A percentile compares a stretch with the other conserved stretches of the same genome.
Conservation (phyloP, 192 early-diverging fungal genomes). For the Endogone sp. region DNA sequence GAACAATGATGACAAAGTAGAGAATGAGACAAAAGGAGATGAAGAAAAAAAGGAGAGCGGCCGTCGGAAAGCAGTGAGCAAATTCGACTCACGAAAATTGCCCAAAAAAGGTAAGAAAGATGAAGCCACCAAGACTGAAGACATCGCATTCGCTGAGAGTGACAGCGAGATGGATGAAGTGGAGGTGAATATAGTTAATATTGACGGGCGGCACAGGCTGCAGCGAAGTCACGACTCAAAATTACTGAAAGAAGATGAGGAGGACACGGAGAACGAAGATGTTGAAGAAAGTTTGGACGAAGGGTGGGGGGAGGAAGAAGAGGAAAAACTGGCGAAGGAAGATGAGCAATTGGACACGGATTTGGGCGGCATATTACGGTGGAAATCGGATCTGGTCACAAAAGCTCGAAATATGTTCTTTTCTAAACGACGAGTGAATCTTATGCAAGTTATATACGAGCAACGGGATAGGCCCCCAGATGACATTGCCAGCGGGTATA, state of each 20-base stretch:
- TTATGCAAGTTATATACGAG: slow-evolving; percentile 91
- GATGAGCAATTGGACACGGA: slow-evolving; percentile 29
- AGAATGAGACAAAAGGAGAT: slow-evolving; percentile 35
- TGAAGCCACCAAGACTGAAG: slow-evolving; percentile 16
- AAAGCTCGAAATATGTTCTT: slow-evolving; percentile 57
- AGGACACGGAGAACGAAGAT: slow-evolving; percentile 14
- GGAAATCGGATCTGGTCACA: slow-evolving; percentile 67
- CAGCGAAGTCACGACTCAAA: neutral
- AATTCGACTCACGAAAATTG: slow-evolving; percentile 34
- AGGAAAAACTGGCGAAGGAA: slow-evolving; percentile 15
- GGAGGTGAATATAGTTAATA: slow-evolving; percentile 28
- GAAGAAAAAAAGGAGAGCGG: slow-evolving; percentile 44
- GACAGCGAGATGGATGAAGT: slow-evolving; percentile 65
- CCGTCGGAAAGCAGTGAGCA: slow-evolving; percentile 26
- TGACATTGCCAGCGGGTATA: slow-evolving; percentile 36
- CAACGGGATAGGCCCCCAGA: slow-evolving; percentile 43
- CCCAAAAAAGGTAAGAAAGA: slow-evolving; percentile 33
- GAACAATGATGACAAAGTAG: slow-evolving; percentile 34
- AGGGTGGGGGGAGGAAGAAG: neutral
- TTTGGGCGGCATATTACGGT: slow-evolving; percentile 50
- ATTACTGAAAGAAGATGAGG: neutral
- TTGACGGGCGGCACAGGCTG: slow-evolving; percentile 24
- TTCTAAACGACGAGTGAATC: slow-evolving; percentile 61
- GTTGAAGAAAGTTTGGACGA: slow-evolving; percentile 28
- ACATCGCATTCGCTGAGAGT: slow-evolving; percentile 64